Conservation (phyloP, 2,329 filamentous ascomycete genomes). For the Aureobasidium melanogenum region DNA sequence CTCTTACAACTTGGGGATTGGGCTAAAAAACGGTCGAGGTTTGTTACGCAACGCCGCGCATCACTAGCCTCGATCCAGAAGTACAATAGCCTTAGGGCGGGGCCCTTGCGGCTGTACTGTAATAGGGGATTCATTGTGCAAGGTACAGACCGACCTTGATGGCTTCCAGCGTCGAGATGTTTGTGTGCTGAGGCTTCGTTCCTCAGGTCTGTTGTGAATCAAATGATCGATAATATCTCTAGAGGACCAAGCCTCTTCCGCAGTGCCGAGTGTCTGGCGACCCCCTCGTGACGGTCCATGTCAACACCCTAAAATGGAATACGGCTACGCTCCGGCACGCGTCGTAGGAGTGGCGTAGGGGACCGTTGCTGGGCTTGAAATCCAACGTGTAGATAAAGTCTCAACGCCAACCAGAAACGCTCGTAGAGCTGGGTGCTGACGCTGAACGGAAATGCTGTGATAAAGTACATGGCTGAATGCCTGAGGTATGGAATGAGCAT, state of each 20-base stretch:
- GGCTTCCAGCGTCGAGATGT: neutral
- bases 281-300: neutral
- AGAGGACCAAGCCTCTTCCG: neutral
- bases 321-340: neutral
- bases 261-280: neutral
- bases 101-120: neutral
- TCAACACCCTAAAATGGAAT: neutral
- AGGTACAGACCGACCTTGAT: neutral
- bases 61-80: constrained; percentile 1
- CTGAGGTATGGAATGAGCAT: neutral
- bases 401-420: constrained; percentile 2
- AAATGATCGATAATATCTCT: neutral
- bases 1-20: neutral
- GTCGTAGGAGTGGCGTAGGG: neutral
- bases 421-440: neutral
- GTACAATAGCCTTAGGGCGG: neutral
- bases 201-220: neutral
- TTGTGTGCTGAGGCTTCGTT: neutral
- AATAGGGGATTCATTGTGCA: neutral
- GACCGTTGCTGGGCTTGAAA: neutral
- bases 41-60: neutral
- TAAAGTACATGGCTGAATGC: neutral
- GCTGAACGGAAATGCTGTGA: neutral
- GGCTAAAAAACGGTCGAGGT: neutral
- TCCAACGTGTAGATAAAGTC: constrained; percentile 7